Evolutionary conservation across 2,329 filamentous ascomycete species (phyloP), one percentile per base, ranked within the genome.

Genomic region (Dryadomyces quercivorus): DNA sequence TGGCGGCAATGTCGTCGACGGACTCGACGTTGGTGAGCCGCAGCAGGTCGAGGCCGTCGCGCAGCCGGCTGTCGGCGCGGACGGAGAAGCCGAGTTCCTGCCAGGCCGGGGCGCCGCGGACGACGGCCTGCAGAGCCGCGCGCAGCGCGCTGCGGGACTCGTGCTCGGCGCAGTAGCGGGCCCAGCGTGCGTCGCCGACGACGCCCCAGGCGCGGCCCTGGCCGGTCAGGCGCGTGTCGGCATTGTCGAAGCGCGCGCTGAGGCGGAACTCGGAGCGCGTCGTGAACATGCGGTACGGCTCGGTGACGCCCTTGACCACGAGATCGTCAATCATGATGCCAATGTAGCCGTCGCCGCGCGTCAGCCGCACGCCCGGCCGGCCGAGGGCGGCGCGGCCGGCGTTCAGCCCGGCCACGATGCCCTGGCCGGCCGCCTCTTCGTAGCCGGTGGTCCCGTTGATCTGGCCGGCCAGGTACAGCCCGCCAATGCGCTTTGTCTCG

Each of bases 391-490:
- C 78, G n/a, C 93, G 78, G 2, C 92, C 93, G 1, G 93, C 93
- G 64, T 98, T 98, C 63, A 92, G 91, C 36, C 93, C 93, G 0
- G 93, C 93, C 15, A 98, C 73, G 49, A 98, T 77, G 10, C 93
- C 93, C 68, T 98, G 93, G 0, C 88, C 92, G 0, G 93, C 90
- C 10, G 93, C 93, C 73, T 98, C 93, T 71, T 98, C 93, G 66
- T 98, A 98, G 3, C 93, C 93, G 0, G 93, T 98, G 0, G 93
- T 98, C 48, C 93, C 93, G 67, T 98, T 98, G 68, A 98, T 96
- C 67, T 98, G 93, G 4, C 93, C 93, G 0, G 93, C 93, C 36
- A 98, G 77, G 70, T 87, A 98, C 13, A 98, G 79, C 1, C 93
- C 93, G 8, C 75, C 75, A 58, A 98, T 95, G 21, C 85, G 78